These are phyloP conservation scores for Exophiala sp. DNA, from an alignment of 2,329 filamentous ascomycete species.

Conservation along the genomic window DNA sequence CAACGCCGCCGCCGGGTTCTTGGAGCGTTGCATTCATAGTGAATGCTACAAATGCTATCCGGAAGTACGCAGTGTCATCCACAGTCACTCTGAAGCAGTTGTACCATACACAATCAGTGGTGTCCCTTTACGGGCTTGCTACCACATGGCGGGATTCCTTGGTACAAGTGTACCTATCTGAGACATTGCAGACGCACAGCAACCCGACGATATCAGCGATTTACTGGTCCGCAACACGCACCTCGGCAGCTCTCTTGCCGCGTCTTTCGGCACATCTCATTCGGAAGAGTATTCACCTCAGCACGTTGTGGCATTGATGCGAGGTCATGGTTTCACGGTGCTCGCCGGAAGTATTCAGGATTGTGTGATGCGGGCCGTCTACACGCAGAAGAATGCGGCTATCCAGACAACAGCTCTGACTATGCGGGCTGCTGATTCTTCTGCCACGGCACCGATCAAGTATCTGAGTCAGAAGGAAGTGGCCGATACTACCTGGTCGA, in stretches of 20 bases:
- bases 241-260: slow-evolving; percentile 37
- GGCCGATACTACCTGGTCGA: background rate
- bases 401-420: slow-evolving; percentile 37
- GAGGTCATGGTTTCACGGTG: slow-evolving; percentile 45
- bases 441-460: background rate
- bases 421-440: background rate
- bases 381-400: slow-evolving; percentile 43
- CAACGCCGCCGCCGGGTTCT: slow-evolving; percentile 38
- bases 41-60: slow-evolving; percentile 45
- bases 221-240: slow-evolving; percentile 38
- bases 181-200: slow-evolving; percentile 33
- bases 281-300: slow-evolving; percentile 11
- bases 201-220: slow-evolving; percentile 32
- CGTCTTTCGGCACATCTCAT: slow-evolving; percentile 28
- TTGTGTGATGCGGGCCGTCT: slow-evolving; percentile 43
- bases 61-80: slow-evolving; percentile 40
- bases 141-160: slow-evolving; percentile 46
- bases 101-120: slow-evolving; percentile 43
- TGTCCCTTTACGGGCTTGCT: slow-evolving; percentile 40
- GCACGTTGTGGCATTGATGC: slow-evolving; percentile 44
- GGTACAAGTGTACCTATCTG: slow-evolving; percentile 33
- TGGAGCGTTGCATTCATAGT: slow-evolving; percentile 48
- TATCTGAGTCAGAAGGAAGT: slow-evolving; percentile 10
- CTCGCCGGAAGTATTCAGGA: slow-evolving; percentile 38
- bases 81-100: slow-evolving; percentile 45